phyloP scores from a whole-genome alignment of 208 protist species.

The Trypanosomatidae sp. region DNA sequence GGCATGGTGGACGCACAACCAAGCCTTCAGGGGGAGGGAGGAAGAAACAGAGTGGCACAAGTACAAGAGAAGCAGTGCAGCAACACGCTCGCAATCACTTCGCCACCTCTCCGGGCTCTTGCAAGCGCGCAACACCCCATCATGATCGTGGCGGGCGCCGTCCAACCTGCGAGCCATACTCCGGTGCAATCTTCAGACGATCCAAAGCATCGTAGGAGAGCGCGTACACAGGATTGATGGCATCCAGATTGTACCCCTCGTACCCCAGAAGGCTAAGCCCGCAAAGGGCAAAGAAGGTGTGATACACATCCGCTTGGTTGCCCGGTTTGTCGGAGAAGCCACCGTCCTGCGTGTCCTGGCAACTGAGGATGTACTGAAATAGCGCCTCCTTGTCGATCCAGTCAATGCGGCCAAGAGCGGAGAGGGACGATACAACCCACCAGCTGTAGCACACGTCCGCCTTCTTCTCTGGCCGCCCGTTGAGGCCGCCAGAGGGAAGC shows the following conservation, averaged over 20 bases:
- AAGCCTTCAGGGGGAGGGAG: background rate
- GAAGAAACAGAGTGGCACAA: background rate
- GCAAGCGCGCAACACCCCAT: background rate
- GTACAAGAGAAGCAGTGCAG: background rate
- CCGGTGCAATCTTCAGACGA: constrained; percentile 44
- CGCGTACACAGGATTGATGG: constrained; percentile 92
- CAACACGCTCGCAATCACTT: background rate
- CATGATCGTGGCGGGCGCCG: background rate
- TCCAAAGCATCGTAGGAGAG: constrained; percentile 84
- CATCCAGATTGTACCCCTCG: constrained; percentile 52
- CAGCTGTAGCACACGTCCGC: constrained; percentile 99
- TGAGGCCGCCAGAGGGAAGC: constrained; percentile 97
- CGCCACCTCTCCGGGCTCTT: background rate
- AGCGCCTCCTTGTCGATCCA: constrained; percentile 97
- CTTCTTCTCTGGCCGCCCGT: constrained; percentile 99
- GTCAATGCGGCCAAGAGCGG: constrained; percentile 88
- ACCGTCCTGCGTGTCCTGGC: constrained; percentile 96
- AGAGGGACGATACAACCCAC: constrained; percentile 98
- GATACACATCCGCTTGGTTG: constrained; percentile 98
- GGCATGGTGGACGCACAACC: background rate
- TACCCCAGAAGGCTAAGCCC: constrained; percentile 94
- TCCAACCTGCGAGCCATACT: constrained; percentile 60
- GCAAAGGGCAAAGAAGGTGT: constrained; percentile 99
- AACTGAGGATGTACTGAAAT: constrained; percentile 94
- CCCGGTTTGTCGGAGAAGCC: constrained; percentile 98